These are phyloP conservation scores for Heimioporus sp. DNA, from an alignment of 768 basidiomycete genomes.

Conservation along the genomic window DNA sequence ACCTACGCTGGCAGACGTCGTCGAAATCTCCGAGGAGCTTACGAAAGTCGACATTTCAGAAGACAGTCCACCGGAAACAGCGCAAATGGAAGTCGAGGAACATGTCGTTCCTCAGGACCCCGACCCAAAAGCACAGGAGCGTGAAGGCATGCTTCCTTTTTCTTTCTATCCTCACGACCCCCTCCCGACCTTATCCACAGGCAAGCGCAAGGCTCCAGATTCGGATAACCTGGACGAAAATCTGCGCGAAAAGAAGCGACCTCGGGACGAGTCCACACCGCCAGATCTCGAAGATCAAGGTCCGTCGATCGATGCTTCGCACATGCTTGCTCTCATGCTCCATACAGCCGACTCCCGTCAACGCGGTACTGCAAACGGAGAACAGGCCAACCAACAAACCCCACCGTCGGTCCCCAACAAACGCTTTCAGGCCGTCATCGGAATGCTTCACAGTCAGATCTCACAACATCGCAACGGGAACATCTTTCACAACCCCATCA, in stretches of 20 bases:
- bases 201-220: conserved; percentile 27
- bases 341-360: conserved; percentile 17
- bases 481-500: conserved; percentile 90
- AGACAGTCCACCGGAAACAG: background rate
- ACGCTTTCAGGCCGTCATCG: conserved; percentile 78
- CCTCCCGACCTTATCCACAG: conserved; percentile 11
- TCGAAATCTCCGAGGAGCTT: conserved; percentile 10
- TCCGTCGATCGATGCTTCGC: conserved; percentile 10
- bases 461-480: conserved; percentile 84
- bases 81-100: conserved; percentile 16
- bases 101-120: conserved; percentile 5
- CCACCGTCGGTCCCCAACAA: conserved; percentile 46
- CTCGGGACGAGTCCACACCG: conserved; percentile 22
- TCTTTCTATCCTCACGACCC: no score
- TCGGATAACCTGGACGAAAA: conserved; percentile 22
- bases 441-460: conserved; percentile 78
- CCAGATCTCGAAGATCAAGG: conserved; percentile 45
- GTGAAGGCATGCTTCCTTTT: conserved; percentile 17
- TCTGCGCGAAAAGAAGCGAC: conserved; percentile 26
- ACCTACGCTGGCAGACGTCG: conserved; percentile 3
- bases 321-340: conserved; percentile 1
- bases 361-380: conserved; percentile 15
- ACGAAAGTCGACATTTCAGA: conserved; percentile 5
- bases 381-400: conserved; percentile 14
- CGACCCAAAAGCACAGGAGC: conserved; percentile 8